Base-by-base conservation (phyloP, 768 basidiomycete species). In the Guyanaporus albipodus region DNA sequence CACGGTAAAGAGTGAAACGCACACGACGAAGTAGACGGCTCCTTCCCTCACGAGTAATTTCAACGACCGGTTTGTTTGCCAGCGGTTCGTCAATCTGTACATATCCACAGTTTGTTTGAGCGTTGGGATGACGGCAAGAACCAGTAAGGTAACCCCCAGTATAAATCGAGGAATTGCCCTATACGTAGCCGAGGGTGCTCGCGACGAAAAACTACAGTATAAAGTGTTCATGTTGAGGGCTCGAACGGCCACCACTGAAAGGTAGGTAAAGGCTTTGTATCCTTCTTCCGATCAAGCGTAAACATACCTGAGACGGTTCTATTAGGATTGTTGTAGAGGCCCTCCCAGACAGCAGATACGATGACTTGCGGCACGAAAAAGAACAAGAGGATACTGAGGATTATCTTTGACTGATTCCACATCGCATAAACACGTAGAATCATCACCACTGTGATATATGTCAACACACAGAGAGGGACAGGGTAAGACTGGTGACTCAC, bases 361-460 rank as follows among this genome's bases (percentile, higher is more conserved):
- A 47, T 19, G 0, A 40, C 9, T 15, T 43, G 37, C 2, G 34
- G 12, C 10, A 34, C 12, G 21, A 21, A 49, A 21, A 49, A 6
- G 6, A 28, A 21, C 5, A 56, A 18, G 21, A 56, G 50, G n/a
- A 56, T 3, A 15, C 12, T 7, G 6, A 57, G 36, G 2, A 57
- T 32, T 4, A 9, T 31, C 15, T 10, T 49, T 5, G 56, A 57
- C 19, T 27, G 47, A 19, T 26, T 4, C 40, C 45, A 56, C 36
- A 57, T 56, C 9, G 50, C 38, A 34, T 53, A 56, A 3, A 57
- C 44, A 8, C 56, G 56, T 4, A 57, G 29, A 9, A 57, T 37
- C 55, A 57, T 57, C 24, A 57, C 27, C 10, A 57, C 55, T 57
- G 18, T 24, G 12, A 14, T 5, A 21, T 8, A 17, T 19, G 3